Conservation (phyloP, 495 filamentous ascomycete species). For the Opeltia flavorubescens region DNA sequence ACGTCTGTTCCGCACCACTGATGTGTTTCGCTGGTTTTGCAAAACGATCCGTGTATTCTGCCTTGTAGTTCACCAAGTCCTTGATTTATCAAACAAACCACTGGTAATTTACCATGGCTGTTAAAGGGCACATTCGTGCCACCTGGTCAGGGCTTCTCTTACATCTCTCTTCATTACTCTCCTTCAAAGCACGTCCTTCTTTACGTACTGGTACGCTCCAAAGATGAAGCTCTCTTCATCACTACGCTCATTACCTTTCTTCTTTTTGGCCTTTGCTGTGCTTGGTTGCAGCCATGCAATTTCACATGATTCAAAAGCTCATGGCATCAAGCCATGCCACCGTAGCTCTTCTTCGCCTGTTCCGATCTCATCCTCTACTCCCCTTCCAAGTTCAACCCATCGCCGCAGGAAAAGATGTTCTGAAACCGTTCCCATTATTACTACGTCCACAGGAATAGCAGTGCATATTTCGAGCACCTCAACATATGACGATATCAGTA, state of each 20-base stretch:
- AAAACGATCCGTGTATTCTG: too few relatives aligned
- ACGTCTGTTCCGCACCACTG: neutral
- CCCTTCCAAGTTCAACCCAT: neutral
- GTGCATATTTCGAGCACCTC: too few relatives aligned
- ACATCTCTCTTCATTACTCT: neutral
- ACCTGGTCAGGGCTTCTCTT: too few relatives aligned
- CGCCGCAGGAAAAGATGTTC: neutral
- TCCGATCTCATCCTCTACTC: neutral
- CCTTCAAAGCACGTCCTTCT: neutral
- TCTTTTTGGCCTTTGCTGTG: constrained; percentile 4
- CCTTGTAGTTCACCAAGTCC: too few relatives aligned
- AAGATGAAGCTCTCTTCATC: constrained; percentile 10
- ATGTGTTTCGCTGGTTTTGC: too few relatives aligned
- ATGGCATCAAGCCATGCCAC: constrained; percentile 5
- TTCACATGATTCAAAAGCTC: constrained; percentile 3
- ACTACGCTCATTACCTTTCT: constrained; percentile 6
- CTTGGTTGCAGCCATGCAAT: neutral
- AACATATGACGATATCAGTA: too few relatives aligned
- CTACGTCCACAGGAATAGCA: neutral
- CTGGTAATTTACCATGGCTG: neutral
- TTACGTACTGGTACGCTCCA: neutral
- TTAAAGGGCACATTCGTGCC: too few relatives aligned
- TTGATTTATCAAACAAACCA: too few relatives aligned
- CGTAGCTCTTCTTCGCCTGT: constrained; percentile 1
- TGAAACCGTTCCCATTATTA: neutral